phyloP scores from a whole-genome alignment of 208 protist genomes.

The Endotrypanum monterogeii region DNA sequence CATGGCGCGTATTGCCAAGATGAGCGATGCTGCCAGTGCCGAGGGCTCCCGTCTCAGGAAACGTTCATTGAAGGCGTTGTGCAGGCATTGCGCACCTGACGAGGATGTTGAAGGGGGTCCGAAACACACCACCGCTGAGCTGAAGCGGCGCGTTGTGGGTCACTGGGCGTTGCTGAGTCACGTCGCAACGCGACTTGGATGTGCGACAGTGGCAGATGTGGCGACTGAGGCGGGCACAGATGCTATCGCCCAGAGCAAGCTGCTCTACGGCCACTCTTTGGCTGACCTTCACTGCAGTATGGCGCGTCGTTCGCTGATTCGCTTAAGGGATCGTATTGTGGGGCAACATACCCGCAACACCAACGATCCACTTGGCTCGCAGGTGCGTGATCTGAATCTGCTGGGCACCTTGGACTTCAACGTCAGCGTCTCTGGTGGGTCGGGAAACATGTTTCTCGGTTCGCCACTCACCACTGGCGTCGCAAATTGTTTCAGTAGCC shows the following conservation, averaged over 20 bases:
- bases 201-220: slow-evolving; percentile 45
- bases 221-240: slow-evolving; percentile 51
- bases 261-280: slow-evolving; percentile 37
- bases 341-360: slow-evolving; percentile 8
- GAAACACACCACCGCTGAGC: slow-evolving; percentile 28
- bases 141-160: slow-evolving; percentile 41
- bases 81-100: slow-evolving; percentile 46
- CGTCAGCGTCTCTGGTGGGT: neutral
- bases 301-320: slow-evolving; percentile 32
- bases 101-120: slow-evolving; percentile 38
- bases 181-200: slow-evolving; percentile 42
- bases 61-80: slow-evolving; percentile 43
- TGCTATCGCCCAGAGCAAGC: slow-evolving; percentile 26
- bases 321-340: slow-evolving; percentile 10
- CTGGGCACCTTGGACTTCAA: slow-evolving; percentile 23
- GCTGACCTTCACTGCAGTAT: slow-evolving; percentile 58
- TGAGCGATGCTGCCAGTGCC: slow-evolving; percentile 23
- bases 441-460: slow-evolving; percentile 2
- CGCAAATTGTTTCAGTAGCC: neutral
- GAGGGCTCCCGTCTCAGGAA: slow-evolving; percentile 27
- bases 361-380: neutral
- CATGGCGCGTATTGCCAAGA: slow-evolving; percentile 35
- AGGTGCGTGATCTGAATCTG: slow-evolving; percentile 43
- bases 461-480: slow-evolving; percentile 12
- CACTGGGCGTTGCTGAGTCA: slow-evolving; percentile 71